Evolutionary conservation across 2,329 filamentous ascomycete species (phyloP), one percentile per base, ranked within the genome.

Genomic region (Alternaria sp.): DNA sequence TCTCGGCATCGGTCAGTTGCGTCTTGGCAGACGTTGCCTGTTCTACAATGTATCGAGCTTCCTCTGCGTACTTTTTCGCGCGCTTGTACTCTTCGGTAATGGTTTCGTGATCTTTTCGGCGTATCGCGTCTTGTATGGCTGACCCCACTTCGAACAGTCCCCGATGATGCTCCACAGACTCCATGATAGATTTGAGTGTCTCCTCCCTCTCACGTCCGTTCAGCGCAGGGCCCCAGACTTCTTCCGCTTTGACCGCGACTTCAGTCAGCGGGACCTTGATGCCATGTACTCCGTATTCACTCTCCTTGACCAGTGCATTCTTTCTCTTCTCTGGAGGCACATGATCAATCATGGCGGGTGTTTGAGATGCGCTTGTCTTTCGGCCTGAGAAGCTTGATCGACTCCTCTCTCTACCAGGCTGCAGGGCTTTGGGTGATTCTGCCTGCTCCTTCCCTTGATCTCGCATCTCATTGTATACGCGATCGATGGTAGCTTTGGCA

Each of bases 401-500:
- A 76, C 90, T 92, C 24, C 87, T 80, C 66, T 89, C 87, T 23
- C 90, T 84, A 21, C 86, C 89, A 71, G 91, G 89, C 21, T 79
- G 75, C n/a, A 80, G 75, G 17, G 78, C 75, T 37, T 53, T 50
- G 31, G 65, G 68, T 5, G 68, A 54, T 21, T 73, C 71, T 1
- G 65, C 17, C 0, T 46, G 53, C 55, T 84, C 79, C 40, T 80
- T 78, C 82, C 93, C 83, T 86, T 97, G 85, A 33, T 85, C 84
- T 28, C 85, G 82, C 95, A 99, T 99, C 78, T 99, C 95, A 62
- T 89, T 96, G 80, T 99, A 99, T 51, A 99, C 95, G 79, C 96
- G 96, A 80, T 99, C 95, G 71, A 99, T 98, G 7, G 94, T 98
- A 17, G 94, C 92, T 78, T 99, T 99, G 41, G 95, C 95, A 63